Evolutionary conservation across 83 land plant genomes (phyloP), one percentile per base, ranked within the genome.

Genomic region (Picea mariana): DNA sequence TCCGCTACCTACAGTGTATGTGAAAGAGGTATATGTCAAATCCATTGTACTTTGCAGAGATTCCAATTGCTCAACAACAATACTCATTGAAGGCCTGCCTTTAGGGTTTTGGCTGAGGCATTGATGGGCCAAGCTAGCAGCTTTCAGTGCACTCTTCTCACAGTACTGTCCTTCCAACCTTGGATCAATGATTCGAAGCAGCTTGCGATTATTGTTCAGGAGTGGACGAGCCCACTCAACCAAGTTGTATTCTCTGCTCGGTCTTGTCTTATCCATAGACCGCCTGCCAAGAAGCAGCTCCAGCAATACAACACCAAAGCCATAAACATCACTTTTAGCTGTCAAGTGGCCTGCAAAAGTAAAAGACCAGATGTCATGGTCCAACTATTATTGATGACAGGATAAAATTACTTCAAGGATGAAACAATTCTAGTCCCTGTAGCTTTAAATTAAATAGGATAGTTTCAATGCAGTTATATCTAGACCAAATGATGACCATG

Each of bases 181-280:
- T n/a, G 91, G 91, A 78, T 92, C 95, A 1, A 92, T 67, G n/a
- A 92, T 89, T 79, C 75, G 77, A 62, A 84, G 38, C 61, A 92
- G 79, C 79, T 89, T 91, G 52, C 83, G 84, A 12, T 77, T 85
- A 60, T 87, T 79, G 80, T 82, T 86, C 49, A 92, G 82, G 21
- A 88, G 81, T 9, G 95, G 95, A 5, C 95, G 89, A 38, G 91
- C 93, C 95, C 95, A 92, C 38, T 91, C 91, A 60, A 92, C 93
- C 23, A 92, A 85, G 85, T 89, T 90, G 67, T 89, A 89, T 60
- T 92, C 95, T 78, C 87, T 82, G 44, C 87, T 87, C 9, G 91
- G 93, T 59, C 91, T 80, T 79, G 84, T 88, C 85, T 87, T 91
- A 85, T 92, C 95, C 93, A 92, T 79, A 13, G 91, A 88, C 80